A percentile compares a stretch with the other conserved stretches of the same genome.
phyloP scores from a whole-genome alignment of 2,329 filamentous ascomycete species.

The Xylaria sp. region DNA sequence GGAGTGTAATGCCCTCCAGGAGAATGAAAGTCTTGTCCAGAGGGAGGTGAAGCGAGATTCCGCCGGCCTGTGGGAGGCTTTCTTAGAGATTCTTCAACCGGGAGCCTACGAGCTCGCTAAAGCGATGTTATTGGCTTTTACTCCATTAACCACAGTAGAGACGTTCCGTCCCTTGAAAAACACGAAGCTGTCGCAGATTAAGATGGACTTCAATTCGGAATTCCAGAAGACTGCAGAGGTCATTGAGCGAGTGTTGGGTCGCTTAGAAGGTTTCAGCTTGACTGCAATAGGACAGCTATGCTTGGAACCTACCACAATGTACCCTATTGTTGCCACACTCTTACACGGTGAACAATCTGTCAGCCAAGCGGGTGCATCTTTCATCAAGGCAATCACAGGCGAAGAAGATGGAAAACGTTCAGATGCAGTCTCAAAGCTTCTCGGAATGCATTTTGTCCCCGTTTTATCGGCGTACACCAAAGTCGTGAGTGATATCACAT shows the following conservation, averaged over 20 bases:
- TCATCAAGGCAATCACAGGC: conserved; percentile 82
- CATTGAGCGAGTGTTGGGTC: conserved; percentile 77
- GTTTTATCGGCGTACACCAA: conserved; percentile 53
- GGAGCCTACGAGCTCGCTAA: conserved; percentile 75
- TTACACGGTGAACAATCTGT: conserved; percentile 81
- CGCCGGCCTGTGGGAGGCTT: conserved; percentile 77
- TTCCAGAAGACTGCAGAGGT: conserved; percentile 61
- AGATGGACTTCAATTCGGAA: conserved; percentile 77
- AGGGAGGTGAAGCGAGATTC: conserved; percentile 73
- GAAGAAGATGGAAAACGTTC: conserved; percentile 65
- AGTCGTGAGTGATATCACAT: conserved; percentile 50
- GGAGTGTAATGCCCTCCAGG: conserved; percentile 70
- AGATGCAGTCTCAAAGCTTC: conserved; percentile 55
- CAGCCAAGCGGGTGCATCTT: conserved; percentile 78
- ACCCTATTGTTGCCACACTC: conserved; percentile 77
- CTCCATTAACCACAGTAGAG: conserved; percentile 76
- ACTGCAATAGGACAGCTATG: conserved; percentile 73
- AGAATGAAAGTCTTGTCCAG: conserved; percentile 62
- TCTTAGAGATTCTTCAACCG: conserved; percentile 70
- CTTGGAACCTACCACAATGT: conserved; percentile 69
- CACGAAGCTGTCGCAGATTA: conserved; percentile 49
- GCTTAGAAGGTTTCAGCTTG: conserved; percentile 76
- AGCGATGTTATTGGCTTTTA: conserved; percentile 72
- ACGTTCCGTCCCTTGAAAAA: conserved; percentile 66
- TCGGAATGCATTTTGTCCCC: conserved; percentile 51